Base-by-base conservation (phyloP, 2,329 filamentous ascomycete genomes). In the Microdochium trichocladiopsis region DNA sequence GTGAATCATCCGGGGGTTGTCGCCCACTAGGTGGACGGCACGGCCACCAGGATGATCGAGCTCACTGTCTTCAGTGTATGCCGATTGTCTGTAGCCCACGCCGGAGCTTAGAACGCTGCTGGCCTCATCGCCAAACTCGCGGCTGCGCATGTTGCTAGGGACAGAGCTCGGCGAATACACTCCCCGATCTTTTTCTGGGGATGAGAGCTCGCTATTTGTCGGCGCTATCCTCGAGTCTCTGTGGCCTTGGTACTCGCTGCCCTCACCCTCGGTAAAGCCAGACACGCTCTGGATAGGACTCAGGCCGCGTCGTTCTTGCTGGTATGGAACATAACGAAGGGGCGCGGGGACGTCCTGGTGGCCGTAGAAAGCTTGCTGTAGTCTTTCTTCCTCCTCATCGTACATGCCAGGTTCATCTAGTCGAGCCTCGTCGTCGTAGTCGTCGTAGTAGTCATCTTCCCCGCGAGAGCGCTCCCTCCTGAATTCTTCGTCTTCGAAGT, bases 201-300 rank as follows among this genome's bases (percentile, higher is more conserved):
- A 87, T 8, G 85, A 84, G 25, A 84, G 72, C 1, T 77, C 79
- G 21, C 72, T 73, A 2, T 69, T 67, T 16, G 66, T 67, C 14
- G 74, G 76, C 47, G 77, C 77, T 28, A 79, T 70, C 53, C 75
- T 70, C 1, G 83, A 82, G 53, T 85, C 78, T 49, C 80, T 80
- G 60, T 79, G 80, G 25, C 71, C 70, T 31, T 77, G 76, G 25
- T 73, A 71, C 55, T 84, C 79, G 60, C 76, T 84, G 51, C 21
- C 47, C 25, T 83, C 83, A 48, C 83, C 82, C 61, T 91, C 84
- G 3, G 83, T 86, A 61, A 91, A 93, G 56, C 92, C 94, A 11
- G 90, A 93, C 16, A 96, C 89, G 61, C 92, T 96, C 59, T 94
- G 92, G 54, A 95, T 92, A 0, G 93, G 93, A 64, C 92, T 96